phyloP scores from a whole-genome alignment of 805 yeast species.

The Henningerozyma blattae region DNA sequence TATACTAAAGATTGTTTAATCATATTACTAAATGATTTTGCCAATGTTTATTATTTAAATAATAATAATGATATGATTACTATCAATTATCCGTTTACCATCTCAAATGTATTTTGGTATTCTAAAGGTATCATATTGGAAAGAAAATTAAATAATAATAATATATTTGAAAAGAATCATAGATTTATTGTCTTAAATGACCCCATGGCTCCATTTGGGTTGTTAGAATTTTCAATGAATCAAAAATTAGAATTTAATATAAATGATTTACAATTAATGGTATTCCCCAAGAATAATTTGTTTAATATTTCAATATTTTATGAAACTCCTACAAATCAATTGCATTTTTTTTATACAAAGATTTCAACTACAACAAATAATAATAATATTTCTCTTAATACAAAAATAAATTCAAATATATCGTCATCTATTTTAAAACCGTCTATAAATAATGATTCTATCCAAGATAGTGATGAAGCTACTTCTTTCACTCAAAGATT shows the following conservation, averaged over 20 bases:
- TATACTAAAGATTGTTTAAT: conserved; percentile 32
- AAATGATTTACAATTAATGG: conserved; percentile 10
- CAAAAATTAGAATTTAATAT: conserved; percentile 24
- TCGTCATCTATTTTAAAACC: too few species aligned
- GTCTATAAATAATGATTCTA: too few species aligned
- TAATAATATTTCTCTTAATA: background rate
- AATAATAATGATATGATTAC: conserved; percentile 44
- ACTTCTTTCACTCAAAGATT: too few species aligned
- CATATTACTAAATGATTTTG: conserved; percentile 47
- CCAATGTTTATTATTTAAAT: conserved; percentile 42
- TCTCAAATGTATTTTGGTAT: conserved; percentile 49
- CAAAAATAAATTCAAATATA: background rate
- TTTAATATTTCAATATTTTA: conserved; percentile 20
- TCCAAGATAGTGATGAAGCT: too few species aligned
- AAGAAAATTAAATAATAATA: conserved; percentile 15
- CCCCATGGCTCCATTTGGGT: conserved; percentile 64
- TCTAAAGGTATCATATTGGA: conserved; percentile 60
- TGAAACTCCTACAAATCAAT: conserved; percentile 8
- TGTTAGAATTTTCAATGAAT: conserved; percentile 54
- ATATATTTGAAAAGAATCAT: conserved; percentile 3
- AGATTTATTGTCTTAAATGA: conserved; percentile 58
- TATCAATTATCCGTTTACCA: conserved; percentile 58
- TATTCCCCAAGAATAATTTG: conserved; percentile 15
- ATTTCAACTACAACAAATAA: conserved; percentile 3
- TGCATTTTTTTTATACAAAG: conserved; percentile 17